Percentiles rank a stretch among this genome's conserved stretches.
Evolutionary conservation across 1,284 basidiomycete genomes (phyloP).

Genomic region (Naganishia sp.): DNA sequence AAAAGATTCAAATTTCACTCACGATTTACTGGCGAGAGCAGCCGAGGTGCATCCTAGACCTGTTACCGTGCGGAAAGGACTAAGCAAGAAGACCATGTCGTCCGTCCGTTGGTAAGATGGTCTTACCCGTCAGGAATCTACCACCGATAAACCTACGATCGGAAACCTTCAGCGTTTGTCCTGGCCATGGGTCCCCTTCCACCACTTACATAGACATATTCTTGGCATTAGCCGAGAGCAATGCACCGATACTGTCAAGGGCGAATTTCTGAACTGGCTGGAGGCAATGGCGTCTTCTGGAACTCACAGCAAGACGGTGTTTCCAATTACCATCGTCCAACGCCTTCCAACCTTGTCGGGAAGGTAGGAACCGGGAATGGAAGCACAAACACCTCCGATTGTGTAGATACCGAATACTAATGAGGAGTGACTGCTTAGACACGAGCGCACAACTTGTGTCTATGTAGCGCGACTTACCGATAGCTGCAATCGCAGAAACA

Average conservation of each 20-base stretch:
- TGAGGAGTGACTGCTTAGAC: background rate
- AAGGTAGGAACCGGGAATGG: constrained; percentile 35
- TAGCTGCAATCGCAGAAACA: background rate
- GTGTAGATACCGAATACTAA: constrained; percentile 61
- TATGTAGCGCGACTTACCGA: background rate
- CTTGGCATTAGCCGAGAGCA: constrained; percentile 59
- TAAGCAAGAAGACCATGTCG: background rate
- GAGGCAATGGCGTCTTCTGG: constrained; percentile 6
- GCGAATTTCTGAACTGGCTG: background rate
- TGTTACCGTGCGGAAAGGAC: background rate
- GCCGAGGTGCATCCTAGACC: constrained; percentile 16
- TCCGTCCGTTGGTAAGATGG: constrained; percentile 37
- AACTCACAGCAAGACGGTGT: constrained; percentile 57
- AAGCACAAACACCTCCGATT: constrained; percentile 55
- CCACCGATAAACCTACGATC: constrained; percentile 56
- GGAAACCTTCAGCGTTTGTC: too few species aligned
- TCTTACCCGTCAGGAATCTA: constrained; percentile 57
- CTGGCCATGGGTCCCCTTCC: background rate
- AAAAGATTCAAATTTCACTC: too few species aligned
- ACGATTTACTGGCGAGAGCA: constrained; percentile 9
- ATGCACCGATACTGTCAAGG: constrained; percentile 55
- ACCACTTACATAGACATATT: constrained; percentile 46
- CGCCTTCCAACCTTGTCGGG: constrained; percentile 60
- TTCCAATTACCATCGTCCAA: constrained; percentile 60
- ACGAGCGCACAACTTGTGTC: too few species aligned